Evolutionary conservation across 192 early-diverging fungal genomes (phyloP).

Genomic region (Entomortierella parvispora): DNA sequence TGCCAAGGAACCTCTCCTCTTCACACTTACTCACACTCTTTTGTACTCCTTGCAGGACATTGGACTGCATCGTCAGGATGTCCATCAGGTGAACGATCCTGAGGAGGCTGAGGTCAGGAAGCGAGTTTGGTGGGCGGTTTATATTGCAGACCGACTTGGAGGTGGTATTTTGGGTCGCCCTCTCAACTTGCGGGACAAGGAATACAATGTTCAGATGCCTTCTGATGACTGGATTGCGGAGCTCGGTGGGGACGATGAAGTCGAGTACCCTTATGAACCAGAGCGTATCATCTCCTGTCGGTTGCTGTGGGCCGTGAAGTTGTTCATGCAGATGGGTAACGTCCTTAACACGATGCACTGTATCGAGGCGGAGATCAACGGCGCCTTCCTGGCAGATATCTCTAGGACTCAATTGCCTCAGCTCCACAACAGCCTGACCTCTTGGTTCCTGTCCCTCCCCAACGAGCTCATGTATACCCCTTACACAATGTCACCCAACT

Average conservation of each 20-base stretch:
- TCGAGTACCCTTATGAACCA: slow-evolving; percentile 48
- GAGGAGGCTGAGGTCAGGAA: slow-evolving; percentile 48
- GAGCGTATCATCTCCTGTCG: slow-evolving; percentile 48
- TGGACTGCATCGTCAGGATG: slow-evolving; percentile 49
- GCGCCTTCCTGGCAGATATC: slow-evolving; percentile 46
- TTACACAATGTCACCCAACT: slow-evolving; percentile 52
- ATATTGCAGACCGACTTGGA: slow-evolving; percentile 46
- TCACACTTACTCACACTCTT: background rate
- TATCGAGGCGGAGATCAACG: slow-evolving; percentile 50
- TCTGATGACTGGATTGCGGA: slow-evolving; percentile 46
- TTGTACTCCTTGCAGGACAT: slow-evolving; percentile 19
- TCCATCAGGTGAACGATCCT: slow-evolving; percentile 34
- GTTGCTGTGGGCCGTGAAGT: slow-evolving; percentile 42
- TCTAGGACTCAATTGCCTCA: slow-evolving; percentile 48
- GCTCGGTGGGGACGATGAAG: slow-evolving; percentile 35
- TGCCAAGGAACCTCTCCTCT: background rate
- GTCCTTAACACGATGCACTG: slow-evolving; percentile 51
- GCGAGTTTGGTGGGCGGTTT: slow-evolving; percentile 50
- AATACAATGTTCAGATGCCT: slow-evolving; percentile 51
- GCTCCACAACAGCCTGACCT: slow-evolving; percentile 52
- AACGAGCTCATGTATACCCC: slow-evolving; percentile 62
- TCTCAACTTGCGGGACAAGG: slow-evolving; percentile 49
- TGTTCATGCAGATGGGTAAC: slow-evolving; percentile 52
- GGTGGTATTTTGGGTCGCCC: slow-evolving; percentile 49
- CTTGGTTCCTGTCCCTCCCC: slow-evolving; percentile 61